Evolutionary conservation across 495 filamentous ascomycete species (phyloP), one percentile per base, ranked within the genome.

Genomic region (Polyplosphaeria fusca): DNA sequence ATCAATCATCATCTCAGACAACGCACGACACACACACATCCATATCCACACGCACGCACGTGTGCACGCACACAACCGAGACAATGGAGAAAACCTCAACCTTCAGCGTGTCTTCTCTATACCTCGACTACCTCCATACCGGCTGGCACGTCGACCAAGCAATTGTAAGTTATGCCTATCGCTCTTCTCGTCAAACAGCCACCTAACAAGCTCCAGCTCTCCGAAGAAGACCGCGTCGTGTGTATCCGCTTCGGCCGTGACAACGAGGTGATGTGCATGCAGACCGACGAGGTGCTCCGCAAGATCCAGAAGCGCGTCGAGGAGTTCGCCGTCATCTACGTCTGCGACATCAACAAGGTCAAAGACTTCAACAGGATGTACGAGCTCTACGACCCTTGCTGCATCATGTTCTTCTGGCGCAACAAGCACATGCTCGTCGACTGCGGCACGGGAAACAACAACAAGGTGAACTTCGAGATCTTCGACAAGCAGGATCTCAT

Each of bases 401-500:
- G 79, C 3, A 53, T 82, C 35, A 82, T 84, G 79, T 96, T 93
- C 78, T 98, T 97, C 79, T 98, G 91, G 73, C 82, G 93, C 9
- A 98, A 98, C 71, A 97, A 97, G 72, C 91, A 97, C 71, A 98
- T 98, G 85, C 92, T 93, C 24, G 23, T 41, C 24, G 55, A 58
- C 37, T 58, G 30, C 47, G 59, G 93, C 18, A 97, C 94, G 3
- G 93, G 93, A 63, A 95, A 98, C 74, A 97, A 96, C 71, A 97
- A 98, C 72, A 94, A 94, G 69, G 77, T 94, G 63, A 96, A 47
- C 22, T 56, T 56, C 30, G 37, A 40, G 3, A 14, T 48, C 27
- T 90, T 96, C 73, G 92, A 98, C 68, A 97, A 98, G 73, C 93
- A 98, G 70, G 93, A 98, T 74, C 73, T 98, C 67, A 97, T 98